Evolutionary conservation across 228 moss, liverwort and hornwort genomes (phyloP).

Genomic region (Sphagnum magellanicum): DNA sequence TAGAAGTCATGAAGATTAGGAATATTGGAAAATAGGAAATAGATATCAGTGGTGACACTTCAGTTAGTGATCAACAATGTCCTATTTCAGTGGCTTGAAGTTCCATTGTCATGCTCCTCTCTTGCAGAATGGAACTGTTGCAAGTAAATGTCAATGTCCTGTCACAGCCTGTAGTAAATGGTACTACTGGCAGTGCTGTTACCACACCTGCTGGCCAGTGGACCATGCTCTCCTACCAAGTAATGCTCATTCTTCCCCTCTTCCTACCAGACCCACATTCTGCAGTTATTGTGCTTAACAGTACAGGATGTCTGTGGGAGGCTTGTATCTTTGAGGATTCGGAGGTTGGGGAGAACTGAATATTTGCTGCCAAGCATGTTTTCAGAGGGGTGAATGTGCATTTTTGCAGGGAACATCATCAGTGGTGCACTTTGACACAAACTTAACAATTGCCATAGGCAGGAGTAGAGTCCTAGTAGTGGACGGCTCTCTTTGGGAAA

Average conservation of each 20-base stretch:
- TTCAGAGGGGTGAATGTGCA: too few species aligned
- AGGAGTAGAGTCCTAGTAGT: slow-evolving; percentile 34
- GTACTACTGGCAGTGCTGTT: slow-evolving; percentile 42
- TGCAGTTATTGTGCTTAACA: too few species aligned
- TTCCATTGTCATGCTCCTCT: neutral
- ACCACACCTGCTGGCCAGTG: slow-evolving; percentile 52
- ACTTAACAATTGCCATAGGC: slow-evolving; percentile 24
- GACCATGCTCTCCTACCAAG: slow-evolving; percentile 58
- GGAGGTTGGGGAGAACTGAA: too few species aligned
- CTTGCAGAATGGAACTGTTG: slow-evolving; percentile 31
- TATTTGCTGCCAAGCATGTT: too few species aligned
- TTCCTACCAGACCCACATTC: too few species aligned
- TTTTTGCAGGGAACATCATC: slow-evolving; percentile 48
- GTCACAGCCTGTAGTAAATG: slow-evolving; percentile 29
- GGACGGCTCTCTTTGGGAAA: slow-evolving; percentile 47
- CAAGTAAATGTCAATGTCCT: slow-evolving; percentile 38
- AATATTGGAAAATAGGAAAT: too few species aligned
- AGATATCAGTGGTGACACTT: too few species aligned
- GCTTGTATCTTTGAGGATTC: too few species aligned
- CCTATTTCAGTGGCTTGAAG: neutral
- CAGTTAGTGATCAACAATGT: too few species aligned
- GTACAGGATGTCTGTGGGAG: too few species aligned
- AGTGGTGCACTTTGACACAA: slow-evolving; percentile 20
- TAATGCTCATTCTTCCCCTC: neutral
- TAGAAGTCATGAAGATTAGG: too few species aligned